Base-by-base conservation (phyloP, 306 rosid genomes). In the Ormosia semicastrata region DNA sequence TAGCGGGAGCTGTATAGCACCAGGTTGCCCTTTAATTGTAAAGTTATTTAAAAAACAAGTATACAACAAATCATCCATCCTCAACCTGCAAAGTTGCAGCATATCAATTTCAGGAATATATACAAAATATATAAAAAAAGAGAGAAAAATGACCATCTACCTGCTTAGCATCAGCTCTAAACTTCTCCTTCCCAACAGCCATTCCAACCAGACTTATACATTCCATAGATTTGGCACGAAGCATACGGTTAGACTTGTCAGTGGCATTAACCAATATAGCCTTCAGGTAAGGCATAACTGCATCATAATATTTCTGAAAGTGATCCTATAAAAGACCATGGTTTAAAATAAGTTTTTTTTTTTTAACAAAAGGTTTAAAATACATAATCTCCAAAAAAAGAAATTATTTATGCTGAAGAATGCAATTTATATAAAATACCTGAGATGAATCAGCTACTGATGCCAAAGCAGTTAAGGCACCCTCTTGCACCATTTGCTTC, bases 401-500 rank as follows among this genome's bases (percentile, higher is more conserved):
- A 50, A 79, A 64, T 82, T 41, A 66, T 53, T 68, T 12, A 67
- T 73, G 43, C 49, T 36, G 18, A 67, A 14, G 24, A 67, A 44
- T 29, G 14, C 8, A 71, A 7, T 14, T 63, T 41, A 69, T 24
- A 52, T 63, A 77, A 43, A 85, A 71, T 85, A 93, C 99, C 99
- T 95, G 99, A 69, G 99, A 93, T 75, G 99, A 95, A 91, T 95
- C 99, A 5, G 99, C 99, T 71, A 93, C 99, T 41, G 99, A 95
- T 70, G 99, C 99, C 85, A 95, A 87, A 77, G 98, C 98, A 70
- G 99, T 95, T 81, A 95, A 86, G 65, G 99, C 99, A 34, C 99
- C 99, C 83, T 95, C 99, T 90, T 95, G 98, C 81, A 95, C 99
- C 99, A 95, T 93, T 87, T 95, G 99, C 85, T 93, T 95, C 58